Conservation (phyloP, 495 filamentous ascomycete species). For the Evernia prunastri region DNA sequence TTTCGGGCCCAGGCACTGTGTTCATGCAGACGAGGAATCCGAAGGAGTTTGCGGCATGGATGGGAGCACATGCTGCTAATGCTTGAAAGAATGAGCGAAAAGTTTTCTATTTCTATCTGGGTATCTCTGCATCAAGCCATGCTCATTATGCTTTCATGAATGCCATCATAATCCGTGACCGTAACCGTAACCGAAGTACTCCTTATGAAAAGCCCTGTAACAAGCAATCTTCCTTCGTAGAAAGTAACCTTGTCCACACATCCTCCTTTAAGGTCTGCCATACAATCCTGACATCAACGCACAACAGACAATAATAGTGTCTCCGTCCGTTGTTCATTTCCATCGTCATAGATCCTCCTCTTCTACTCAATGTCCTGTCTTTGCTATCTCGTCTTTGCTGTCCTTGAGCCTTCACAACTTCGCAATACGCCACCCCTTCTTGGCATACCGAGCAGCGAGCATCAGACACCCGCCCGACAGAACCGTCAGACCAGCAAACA, state of each 20-base stretch:
- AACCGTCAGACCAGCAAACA: conserved; percentile 35
- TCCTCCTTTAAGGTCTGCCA: background rate
- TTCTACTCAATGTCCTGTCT: no score
- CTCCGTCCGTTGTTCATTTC: background rate
- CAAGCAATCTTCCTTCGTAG: no score
- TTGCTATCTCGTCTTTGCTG: background rate
- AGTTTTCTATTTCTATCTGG: background rate
- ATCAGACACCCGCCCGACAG: conserved; percentile 11
- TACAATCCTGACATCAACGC: background rate
- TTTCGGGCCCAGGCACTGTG: conserved; percentile 84
- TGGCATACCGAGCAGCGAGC: conserved; percentile 13
- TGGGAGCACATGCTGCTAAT: conserved; percentile 32
- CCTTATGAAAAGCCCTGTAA: background rate
- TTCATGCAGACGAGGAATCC: conserved; percentile 93
- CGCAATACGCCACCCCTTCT: conserved; percentile 16
- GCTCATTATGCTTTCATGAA: background rate
- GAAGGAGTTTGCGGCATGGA: conserved; percentile 48
- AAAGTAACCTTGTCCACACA: background rate
- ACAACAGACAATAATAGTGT: background rate
- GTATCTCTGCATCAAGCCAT: background rate
- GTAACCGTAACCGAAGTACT: background rate
- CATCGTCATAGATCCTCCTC: no score
- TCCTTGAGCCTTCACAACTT: conserved; percentile 9
- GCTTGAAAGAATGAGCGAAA: conserved; percentile 1
- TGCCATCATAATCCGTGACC: background rate